Evolutionary conservation across 768 basidiomycete species (phyloP), one percentile per base, ranked within the genome.

Genomic region (Serendipita vermifera): DNA sequence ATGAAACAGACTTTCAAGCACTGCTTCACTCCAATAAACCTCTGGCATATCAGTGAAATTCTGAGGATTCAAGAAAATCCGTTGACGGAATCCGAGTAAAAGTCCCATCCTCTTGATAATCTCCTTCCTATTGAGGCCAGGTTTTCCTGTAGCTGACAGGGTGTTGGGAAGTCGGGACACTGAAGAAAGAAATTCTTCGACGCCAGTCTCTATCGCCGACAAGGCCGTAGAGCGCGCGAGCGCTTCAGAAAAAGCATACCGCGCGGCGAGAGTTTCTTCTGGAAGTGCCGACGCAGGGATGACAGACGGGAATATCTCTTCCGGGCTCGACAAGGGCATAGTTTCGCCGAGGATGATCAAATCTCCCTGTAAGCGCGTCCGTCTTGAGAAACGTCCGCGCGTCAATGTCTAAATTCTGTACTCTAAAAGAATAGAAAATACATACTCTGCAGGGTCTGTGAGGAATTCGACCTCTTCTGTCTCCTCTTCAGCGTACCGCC

Each of bases 21-120:
- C 86, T 0, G 92, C 89, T 65, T 96, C 89, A 15, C 85, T 77
- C 93, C 94, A 98, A 66, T 96, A 92, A 61, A 97, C 84, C 68
- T 96, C 87, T 0, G 87, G 89, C 0, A 83, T 81, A 63, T 93
- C 91, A 43, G 82, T 81, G 63, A 91, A 88, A 63, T 90, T 93
- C 65, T 90, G 85, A 40, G 85, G 74, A 63, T 87, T 90, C 54
- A 97, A 77, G 63, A 96, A 97, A 27, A 96, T 73, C 22, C 87
- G 83, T 70, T 97, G 94, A 39, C 94, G 76, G 67, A 97, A 88
- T 63, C 83, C 84, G 78, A 97, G 83, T 55, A 98, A 74, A 64
- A 87, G 81, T 7, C 94, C 94, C 2, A 97, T 75, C 68, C 94
- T 92, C 71, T 86, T 87, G 62, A 97, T 91, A 54, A 98, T 80